Conservation (phyloP, 1,284 basidiomycete genomes). For the Papiliotrema flavescens region DNA sequence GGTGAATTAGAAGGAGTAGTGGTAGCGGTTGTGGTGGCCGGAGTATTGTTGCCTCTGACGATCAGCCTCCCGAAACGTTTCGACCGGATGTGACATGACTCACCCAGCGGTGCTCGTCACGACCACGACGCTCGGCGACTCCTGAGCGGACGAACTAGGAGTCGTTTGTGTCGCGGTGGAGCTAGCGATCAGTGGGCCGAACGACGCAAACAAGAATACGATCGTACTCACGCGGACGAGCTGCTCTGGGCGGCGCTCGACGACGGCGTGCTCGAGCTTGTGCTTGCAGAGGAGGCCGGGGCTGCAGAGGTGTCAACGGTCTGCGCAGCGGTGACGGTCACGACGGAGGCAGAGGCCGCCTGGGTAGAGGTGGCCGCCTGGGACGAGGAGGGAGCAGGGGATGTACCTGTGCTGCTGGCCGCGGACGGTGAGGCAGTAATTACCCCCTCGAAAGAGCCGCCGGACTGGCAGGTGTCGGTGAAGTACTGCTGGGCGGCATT, state of each 20-base stretch:
- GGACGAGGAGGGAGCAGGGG: not conserved
- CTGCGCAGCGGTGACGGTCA: no score
- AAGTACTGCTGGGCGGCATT: conserved; percentile 2
- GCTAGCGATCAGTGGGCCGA: no score
- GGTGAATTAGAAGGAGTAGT: no score
- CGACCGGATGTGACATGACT: no score
- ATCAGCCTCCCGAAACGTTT: no score
- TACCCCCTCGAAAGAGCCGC: not conserved
- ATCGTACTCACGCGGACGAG: no score
- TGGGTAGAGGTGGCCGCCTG: not conserved
- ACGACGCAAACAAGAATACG: no score
- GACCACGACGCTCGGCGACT: not conserved
- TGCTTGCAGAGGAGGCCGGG: not conserved
- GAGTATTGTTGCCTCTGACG: no score
- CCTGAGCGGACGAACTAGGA: not conserved
- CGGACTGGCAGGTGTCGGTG: not conserved
- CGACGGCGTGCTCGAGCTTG: not conserved
- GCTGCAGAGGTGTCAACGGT: no score
- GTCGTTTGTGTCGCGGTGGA: no score
- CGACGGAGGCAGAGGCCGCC: not conserved
- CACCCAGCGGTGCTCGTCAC: not conserved
- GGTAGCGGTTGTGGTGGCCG: no score
- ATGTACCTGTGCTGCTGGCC: not conserved
- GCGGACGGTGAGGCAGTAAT: not conserved
- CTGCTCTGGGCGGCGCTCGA: not conserved